A percentile compares a stretch with the other conserved stretches of the same genome.
phyloP scores from a whole-genome alignment of 805 yeast species.

The Ogataea zsoltii region DNA sequence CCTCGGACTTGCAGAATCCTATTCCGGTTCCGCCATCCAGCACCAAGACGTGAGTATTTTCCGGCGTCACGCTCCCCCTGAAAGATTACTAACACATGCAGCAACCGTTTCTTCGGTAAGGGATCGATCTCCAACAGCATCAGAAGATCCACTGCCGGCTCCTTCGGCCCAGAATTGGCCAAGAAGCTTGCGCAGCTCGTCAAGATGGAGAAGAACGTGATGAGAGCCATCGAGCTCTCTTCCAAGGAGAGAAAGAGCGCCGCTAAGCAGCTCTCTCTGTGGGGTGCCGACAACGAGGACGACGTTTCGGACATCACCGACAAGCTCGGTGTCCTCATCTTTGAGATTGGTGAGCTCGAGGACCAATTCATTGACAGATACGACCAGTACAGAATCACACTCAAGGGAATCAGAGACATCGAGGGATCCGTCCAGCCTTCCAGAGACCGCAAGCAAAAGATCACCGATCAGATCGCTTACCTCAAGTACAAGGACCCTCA shows the following conservation, averaged over 20 bases:
- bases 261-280: conserved; percentile 76
- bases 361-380: conserved; percentile 84
- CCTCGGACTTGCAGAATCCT: conserved; percentile 89
- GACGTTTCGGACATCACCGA: conserved; percentile 86
- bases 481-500: conserved; percentile 84
- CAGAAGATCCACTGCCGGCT: conserved; percentile 74
- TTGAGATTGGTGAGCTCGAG: conserved; percentile 83
- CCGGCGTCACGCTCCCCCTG: too few relatives aligned
- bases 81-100: neutral
- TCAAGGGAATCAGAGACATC: conserved; percentile 79
- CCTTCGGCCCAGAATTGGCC: conserved; percentile 77
- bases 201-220: conserved; percentile 79
- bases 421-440: conserved; percentile 88
- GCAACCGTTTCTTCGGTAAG: conserved; percentile 77
- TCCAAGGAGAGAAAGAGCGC: conserved; percentile 79
- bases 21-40: conserved; percentile 94
- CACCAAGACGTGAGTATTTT: conserved; percentile 60
- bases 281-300: conserved; percentile 89
- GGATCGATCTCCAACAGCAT: conserved; percentile 51
- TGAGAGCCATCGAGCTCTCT: conserved; percentile 75
- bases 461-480: conserved; percentile 82
- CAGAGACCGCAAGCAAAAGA: conserved; percentile 81
- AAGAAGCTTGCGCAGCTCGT: conserved; percentile 72
- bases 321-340: conserved; percentile 79
- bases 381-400: conserved; percentile 81